These are phyloP conservation scores for Prillingera fragicola DNA, from an alignment of 1,284 basidiomycete species.

Conservation along the genomic window DNA sequence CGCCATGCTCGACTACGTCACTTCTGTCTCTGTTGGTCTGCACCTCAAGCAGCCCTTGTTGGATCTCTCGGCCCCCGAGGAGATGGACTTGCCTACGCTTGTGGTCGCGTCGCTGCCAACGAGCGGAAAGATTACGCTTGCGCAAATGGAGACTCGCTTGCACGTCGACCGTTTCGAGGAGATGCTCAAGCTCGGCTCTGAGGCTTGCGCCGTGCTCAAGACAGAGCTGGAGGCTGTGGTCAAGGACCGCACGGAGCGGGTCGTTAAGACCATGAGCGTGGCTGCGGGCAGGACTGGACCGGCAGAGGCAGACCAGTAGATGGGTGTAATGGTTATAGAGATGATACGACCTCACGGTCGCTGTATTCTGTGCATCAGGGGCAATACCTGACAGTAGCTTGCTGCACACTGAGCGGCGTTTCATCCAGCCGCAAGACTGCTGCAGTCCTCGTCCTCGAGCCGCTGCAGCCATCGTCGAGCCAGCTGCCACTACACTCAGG, in stretches of 20 bases:
- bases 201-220: constrained; percentile 73
- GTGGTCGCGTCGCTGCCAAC: constrained; percentile 84
- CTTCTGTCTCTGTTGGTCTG: constrained; percentile 74
- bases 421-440: too few species aligned
- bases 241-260: constrained; percentile 57
- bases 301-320: too few species aligned
- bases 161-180: constrained; percentile 90
- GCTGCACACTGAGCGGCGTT: too few species aligned
- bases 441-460: too few species aligned
- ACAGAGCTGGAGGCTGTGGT: constrained; percentile 76
- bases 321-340: too few species aligned
- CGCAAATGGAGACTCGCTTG: constrained; percentile 89
- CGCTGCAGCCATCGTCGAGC: too few species aligned
- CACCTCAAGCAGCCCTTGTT: constrained; percentile 64
- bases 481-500: too few species aligned
- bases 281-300: constrained; percentile 3
- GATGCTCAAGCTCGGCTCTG: constrained; percentile 70
- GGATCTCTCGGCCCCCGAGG: constrained; percentile 82
- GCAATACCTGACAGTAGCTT: too few species aligned
- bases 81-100: constrained; percentile 79
- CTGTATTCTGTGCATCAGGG: too few species aligned
- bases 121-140: constrained; percentile 73
- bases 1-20: constrained; percentile 83
- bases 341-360: too few species aligned
- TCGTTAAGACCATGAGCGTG: constrained; percentile 51